Base-by-base conservation (phyloP, 306 rosid species). In the Gillenia trifoliata region DNA sequence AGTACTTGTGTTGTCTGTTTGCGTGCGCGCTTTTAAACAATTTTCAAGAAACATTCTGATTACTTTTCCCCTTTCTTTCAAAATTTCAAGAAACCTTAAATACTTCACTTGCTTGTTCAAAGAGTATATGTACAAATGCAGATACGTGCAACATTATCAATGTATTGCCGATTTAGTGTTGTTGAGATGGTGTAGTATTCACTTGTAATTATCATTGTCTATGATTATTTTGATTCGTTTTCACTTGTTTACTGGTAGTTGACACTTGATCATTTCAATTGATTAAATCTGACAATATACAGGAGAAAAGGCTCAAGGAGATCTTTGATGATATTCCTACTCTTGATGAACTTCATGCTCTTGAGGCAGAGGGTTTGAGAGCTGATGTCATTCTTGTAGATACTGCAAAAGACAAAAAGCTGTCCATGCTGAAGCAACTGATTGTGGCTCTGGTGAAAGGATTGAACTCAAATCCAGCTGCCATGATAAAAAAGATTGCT, bases 401-500 rank as follows among this genome's bases (percentile, higher is more conserved):
- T 86, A 66, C 80, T 13, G 86, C 87, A 75, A 94, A 85, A 83
- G 99, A 94, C 86, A 94, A 92, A 85, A 94, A 92, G 85, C 80
- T 94, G 56, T 90, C 97, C 72, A 87, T 86, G 97, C 76, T 94
- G 86, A 94, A 92, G 92, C 96, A 92, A 79, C 87, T 94, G 73
- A 89, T 90, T 69, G 72, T 83, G 79, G 75, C 96, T 34, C 84
- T 94, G 70, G 97, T 94, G 71, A 94, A 84, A 87, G 97, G 99
- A 81, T 84, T 94, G 81, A 92, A 70, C 88, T 86, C 99, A 73
- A 92, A 94, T 78, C 93, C 92, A 68, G 90, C 91, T 75, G 95
- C 93, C 36, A 78, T 90, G 88, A 86, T 94, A 82, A 94, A 94
- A 88, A 94, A 94, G 87, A 94, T 94, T 73, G 99, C 99, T 77